A percentile compares a stretch with the other conserved stretches of the same genome.
phyloP scores from a whole-genome alignment of 805 yeast genomes.

The Lachancea cidri region DNA sequence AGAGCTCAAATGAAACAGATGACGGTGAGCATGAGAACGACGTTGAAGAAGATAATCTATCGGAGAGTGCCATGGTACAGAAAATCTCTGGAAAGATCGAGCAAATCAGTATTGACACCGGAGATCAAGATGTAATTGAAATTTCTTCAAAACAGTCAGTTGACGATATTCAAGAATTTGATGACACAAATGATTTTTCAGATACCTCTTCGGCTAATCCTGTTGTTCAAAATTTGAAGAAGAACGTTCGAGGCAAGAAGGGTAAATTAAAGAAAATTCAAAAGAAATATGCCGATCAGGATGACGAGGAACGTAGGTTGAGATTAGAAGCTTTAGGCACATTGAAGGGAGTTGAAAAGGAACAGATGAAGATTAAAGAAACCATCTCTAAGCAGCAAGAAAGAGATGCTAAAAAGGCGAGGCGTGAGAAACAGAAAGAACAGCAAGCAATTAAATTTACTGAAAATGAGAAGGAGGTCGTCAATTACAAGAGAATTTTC shows the following conservation, averaged over 20 bases:
- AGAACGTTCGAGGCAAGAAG: conserved; percentile 74
- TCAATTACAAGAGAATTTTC: conserved; percentile 39
- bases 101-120: neutral
- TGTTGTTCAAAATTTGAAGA: conserved; percentile 29
- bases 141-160: conserved; percentile 10
- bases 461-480: conserved; percentile 39
- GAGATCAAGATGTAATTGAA: conserved; percentile 3
- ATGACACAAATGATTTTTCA: neutral
- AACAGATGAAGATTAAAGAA: conserved; percentile 34
- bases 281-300: conserved; percentile 83
- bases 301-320: conserved; percentile 73
- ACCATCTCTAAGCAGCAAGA: conserved; percentile 32
- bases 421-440: conserved; percentile 37
- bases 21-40: conserved; percentile 10
- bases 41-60: conserved; percentile 7
- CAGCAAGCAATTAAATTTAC: conserved; percentile 32
- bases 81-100: neutral
- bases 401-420: conserved; percentile 33
- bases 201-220: neutral
- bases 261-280: conserved; percentile 79
- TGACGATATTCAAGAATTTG: conserved; percentile 3
- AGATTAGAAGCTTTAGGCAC: conserved; percentile 85
- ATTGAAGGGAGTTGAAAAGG: conserved; percentile 48
- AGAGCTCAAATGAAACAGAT: conserved; percentile 3
- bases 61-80: neutral